These are phyloP conservation scores for Yarrowia sp. DNA, from an alignment of 805 yeast genomes.

Conservation along the genomic window DNA sequence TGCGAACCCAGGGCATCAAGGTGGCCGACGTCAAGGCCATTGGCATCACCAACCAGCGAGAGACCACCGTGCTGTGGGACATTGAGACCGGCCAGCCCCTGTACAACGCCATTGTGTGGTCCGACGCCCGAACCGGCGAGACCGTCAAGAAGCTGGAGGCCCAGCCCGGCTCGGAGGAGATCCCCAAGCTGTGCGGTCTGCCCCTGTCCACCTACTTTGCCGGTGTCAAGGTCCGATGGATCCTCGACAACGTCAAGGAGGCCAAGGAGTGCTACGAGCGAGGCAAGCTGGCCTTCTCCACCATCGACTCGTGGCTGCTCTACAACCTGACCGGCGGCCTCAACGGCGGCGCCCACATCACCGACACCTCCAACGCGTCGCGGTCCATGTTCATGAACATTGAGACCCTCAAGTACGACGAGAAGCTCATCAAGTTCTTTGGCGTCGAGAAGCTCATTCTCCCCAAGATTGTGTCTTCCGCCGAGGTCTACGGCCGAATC, in stretches of 20 bases:
- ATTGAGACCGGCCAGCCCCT: constrained; percentile 81
- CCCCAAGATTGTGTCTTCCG: constrained; percentile 80
- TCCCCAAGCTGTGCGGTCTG: constrained; percentile 76
- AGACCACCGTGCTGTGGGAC: constrained; percentile 87
- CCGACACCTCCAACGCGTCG: constrained; percentile 91
- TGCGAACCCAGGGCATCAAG: constrained; percentile 47
- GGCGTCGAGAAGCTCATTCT: constrained; percentile 73
- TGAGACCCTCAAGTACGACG: constrained; percentile 76
- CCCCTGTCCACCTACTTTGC: constrained; percentile 92
- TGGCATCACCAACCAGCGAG: constrained; percentile 96
- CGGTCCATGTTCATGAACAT: constrained; percentile 90
- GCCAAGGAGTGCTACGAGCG: constrained; percentile 72
- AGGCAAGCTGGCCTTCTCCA: constrained; percentile 88
- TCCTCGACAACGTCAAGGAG: constrained; percentile 75
- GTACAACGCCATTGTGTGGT: constrained; percentile 93
- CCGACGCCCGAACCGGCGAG: constrained; percentile 84
- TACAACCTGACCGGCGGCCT: constrained; percentile 72
- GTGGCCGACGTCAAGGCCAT: constrained; percentile 65
- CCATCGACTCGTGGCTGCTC: constrained; percentile 93
- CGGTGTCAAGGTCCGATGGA: constrained; percentile 88
- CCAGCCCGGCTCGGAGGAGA: constrained; percentile 61
- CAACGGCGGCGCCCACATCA: constrained; percentile 68
- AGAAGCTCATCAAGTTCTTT: constrained; percentile 77
- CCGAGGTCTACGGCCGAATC: constrained; percentile 79
- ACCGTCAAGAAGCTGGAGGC: constrained; percentile 69